Evolutionary conservation across 139 green algal species (phyloP).

Genomic region (Micromonas commoda): DNA sequence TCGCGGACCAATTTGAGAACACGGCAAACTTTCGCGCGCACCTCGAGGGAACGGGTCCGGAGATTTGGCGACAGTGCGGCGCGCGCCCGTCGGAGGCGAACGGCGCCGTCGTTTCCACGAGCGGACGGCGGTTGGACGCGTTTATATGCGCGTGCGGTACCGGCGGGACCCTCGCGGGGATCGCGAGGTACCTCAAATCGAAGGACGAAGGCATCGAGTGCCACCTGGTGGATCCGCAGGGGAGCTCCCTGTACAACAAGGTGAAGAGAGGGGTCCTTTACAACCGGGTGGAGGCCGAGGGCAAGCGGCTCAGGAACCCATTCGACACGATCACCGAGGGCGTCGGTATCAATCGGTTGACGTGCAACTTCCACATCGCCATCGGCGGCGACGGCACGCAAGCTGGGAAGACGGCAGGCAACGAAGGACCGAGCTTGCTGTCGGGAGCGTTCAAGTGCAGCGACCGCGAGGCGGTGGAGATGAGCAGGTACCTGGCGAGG

Average conservation of each 20-base stretch:
- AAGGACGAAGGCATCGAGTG: constrained; percentile 40
- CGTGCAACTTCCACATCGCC: constrained; percentile 75
- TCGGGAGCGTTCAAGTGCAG: constrained; percentile 69
- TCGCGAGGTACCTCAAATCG: constrained; percentile 43
- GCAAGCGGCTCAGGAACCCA: constrained; percentile 75
- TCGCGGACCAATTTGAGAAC: constrained; percentile 96
- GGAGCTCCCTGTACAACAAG: constrained; percentile 82
- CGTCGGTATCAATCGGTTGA: constrained; percentile 87
- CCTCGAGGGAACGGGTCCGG: constrained; percentile 47
- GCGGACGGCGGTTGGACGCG: constrained; percentile 60
- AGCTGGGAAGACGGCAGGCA: neutral
- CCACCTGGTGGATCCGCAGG: constrained; percentile 78
- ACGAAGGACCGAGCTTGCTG: constrained; percentile 24
- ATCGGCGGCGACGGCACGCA: neutral
- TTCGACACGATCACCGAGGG: constrained; percentile 89
- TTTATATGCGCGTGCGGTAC: constrained; percentile 91
- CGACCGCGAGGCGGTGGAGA: constrained; percentile 77
- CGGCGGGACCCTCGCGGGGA: constrained; percentile 86
- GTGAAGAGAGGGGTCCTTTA: constrained; percentile 88
- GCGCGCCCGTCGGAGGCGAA: too few relatives aligned
- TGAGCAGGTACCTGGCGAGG: constrained; percentile 70
- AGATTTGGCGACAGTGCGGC: constrained; percentile 81
- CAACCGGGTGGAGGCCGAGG: constrained; percentile 73
- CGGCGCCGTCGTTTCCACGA: constrained; percentile 16
- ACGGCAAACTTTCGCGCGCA: constrained; percentile 76